These are phyloP conservation scores for Neonothopanus nambi DNA, from an alignment of 1,284 basidiomycete species.

Conservation along the genomic window DNA sequence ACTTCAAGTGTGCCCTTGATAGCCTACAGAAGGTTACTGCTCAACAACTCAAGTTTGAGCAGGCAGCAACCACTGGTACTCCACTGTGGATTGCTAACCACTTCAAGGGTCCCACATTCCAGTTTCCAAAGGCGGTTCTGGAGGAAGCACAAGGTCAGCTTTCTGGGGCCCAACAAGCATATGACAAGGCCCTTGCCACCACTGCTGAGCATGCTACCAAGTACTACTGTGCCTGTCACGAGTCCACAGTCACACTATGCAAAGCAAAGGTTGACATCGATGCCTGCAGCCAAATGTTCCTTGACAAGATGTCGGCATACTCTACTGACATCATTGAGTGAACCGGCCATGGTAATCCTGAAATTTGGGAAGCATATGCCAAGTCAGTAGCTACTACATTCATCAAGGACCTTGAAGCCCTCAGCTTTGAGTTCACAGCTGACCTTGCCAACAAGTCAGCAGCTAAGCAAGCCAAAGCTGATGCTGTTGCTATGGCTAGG, in stretches of 20 bases:
- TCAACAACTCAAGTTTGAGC: not conserved
- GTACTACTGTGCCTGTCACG: not conserved
- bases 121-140: not conserved
- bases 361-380: not conserved
- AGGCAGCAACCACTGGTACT: not conserved
- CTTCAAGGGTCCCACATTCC: conserved; percentile 10
- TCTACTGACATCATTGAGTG: not conserved
- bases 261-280: not conserved
- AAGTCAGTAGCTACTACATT: not conserved
- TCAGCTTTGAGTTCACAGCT: conserved; percentile 12
- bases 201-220: not conserved
- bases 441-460: not conserved
- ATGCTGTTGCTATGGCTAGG: conserved; percentile 5
- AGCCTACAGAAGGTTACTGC: not conserved
- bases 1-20: not conserved
- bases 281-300: not conserved
- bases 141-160: not conserved
- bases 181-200: not conserved
- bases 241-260: not conserved
- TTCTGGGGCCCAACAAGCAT: not conserved
- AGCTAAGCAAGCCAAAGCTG: conserved; percentile 3
- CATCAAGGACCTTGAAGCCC: not conserved
- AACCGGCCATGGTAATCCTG: not conserved
- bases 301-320: not conserved
- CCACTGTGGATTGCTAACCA: conserved; percentile 1